Base-by-base conservation (phyloP, 345 rosid species). In the Hevea brasiliensis region DNA sequence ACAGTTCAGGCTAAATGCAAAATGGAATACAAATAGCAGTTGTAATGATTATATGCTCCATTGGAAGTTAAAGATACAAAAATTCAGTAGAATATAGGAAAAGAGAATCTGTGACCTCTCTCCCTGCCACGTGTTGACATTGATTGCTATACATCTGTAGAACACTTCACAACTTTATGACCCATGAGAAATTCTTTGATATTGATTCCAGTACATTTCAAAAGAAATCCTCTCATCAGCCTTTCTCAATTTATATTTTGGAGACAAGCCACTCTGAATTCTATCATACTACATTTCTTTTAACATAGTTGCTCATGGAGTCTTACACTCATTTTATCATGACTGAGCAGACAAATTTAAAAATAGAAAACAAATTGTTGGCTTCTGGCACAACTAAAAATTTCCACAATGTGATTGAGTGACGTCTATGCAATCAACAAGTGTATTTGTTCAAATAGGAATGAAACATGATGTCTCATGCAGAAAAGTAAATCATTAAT, bases 371-470 rank as follows among this genome's bases (percentile, higher is more conserved):
- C 11, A 47, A 56, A 24, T 15, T 48, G 41, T 37, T 15, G 54
- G 24, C n/a, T 17, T 40, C 60, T 32, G 5, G 18, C 21, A 14
- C 32, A 45, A 48, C 60, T 10, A 42, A 54, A 66, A 47, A 48
- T 47, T 58, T 73, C 54, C 32, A 63, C 10, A 7, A 27, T 56
- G 71, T 45, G 18, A 24, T 50, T 59, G 29, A 71, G 29, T 32
- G 21, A 35, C n/a, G 54, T 69, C 62, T 18, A n/a, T 3, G 32
- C 8, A 40, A 61, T 24, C 10, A 8, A 27, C 11, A 32, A 32
- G 21, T n/a, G 40, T 29, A 47, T 61, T 70, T 40, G 18, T 8
- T 40, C 61, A 71, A 27, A 59, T 0, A 68, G 60, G 27, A 59
- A 18, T 24, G 10, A n/a, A 44, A 47, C 44, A 29, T 26, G 13